Conservation (phyloP, 208 protist genomes). For the Crithidia mellificae region DNA sequence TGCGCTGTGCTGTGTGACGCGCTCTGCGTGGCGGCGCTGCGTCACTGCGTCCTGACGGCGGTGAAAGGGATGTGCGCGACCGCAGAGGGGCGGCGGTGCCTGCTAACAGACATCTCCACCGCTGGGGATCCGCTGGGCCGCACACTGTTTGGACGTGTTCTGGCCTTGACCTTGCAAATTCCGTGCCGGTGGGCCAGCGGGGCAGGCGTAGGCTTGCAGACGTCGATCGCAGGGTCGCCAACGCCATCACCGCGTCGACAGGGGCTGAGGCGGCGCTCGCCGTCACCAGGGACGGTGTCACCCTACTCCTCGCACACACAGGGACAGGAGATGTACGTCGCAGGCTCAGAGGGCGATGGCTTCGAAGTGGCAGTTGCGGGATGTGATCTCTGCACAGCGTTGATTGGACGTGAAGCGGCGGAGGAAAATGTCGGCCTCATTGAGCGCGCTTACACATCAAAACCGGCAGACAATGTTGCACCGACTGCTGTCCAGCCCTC, state of each 20-base stretch:
- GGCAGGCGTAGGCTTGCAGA: background rate
- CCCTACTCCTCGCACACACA: background rate
- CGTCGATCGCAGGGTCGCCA: background rate
- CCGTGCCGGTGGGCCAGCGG: constrained; percentile 15
- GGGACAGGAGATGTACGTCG: no score
- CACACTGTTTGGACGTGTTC: constrained; percentile 67
- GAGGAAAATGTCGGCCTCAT: background rate
- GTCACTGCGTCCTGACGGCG: constrained; percentile 37
- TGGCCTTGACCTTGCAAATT: constrained; percentile 55
- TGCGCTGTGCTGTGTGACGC: constrained; percentile 42
- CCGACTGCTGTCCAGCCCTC: background rate
- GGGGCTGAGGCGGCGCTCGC: no score
- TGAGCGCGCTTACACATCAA: background rate
- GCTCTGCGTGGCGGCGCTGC: constrained; percentile 38
- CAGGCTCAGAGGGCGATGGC: background rate
- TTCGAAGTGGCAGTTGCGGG: constrained; percentile 10
- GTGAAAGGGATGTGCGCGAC: constrained; percentile 36
- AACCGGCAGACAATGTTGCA: background rate
- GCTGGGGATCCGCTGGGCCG: constrained; percentile 58
- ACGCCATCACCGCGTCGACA: background rate
- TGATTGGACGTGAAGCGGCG: background rate
- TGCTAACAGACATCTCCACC: constrained; percentile 60
- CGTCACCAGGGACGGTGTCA: background rate
- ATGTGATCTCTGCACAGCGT: constrained; percentile 21
- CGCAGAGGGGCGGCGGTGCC: constrained; percentile 46